Conservation (phyloP, 2,329 filamentous ascomycete species). For the Pseudonectria buxi region DNA sequence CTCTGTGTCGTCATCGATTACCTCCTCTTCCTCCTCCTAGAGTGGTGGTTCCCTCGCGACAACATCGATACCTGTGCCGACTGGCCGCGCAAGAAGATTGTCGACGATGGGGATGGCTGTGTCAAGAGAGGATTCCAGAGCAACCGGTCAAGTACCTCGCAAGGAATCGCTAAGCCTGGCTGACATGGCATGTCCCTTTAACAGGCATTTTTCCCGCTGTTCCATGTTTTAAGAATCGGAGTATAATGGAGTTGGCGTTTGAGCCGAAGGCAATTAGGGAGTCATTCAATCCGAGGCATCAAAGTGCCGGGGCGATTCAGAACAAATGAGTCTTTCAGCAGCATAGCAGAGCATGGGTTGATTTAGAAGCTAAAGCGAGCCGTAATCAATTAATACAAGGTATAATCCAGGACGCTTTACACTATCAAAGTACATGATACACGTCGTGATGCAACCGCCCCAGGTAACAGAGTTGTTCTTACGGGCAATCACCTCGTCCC, state of each 20-base stretch:
- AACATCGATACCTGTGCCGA: slow-evolving; percentile 84
- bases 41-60: slow-evolving; percentile 77
- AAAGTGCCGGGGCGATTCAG: too few species aligned
- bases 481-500: slow-evolving; percentile 26
- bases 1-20: slow-evolving; percentile 93
- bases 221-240: neutral
- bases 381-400: too few species aligned
- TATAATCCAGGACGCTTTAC: too few species aligned
- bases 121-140: slow-evolving; percentile 23
- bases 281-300: too few species aligned
- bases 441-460: too few species aligned
- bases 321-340: too few species aligned
- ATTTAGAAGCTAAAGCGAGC: too few species aligned
- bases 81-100: slow-evolving; percentile 72
- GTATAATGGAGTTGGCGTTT: neutral
- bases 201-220: neutral
- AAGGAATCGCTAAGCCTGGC: slow-evolving; percentile 20
- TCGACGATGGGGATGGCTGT: slow-evolving; percentile 21
- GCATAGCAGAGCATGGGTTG: too few species aligned
- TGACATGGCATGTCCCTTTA: neutral
- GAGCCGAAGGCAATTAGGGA: too few species aligned
- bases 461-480: neutral
- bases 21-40: slow-evolving; percentile 78
- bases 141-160: slow-evolving; percentile 28
- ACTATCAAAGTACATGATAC: too few species aligned